These are phyloP conservation scores for Cymbopogon citratus DNA, from an alignment of 176 grass and related monocot genomes.

Conservation along the genomic window DNA sequence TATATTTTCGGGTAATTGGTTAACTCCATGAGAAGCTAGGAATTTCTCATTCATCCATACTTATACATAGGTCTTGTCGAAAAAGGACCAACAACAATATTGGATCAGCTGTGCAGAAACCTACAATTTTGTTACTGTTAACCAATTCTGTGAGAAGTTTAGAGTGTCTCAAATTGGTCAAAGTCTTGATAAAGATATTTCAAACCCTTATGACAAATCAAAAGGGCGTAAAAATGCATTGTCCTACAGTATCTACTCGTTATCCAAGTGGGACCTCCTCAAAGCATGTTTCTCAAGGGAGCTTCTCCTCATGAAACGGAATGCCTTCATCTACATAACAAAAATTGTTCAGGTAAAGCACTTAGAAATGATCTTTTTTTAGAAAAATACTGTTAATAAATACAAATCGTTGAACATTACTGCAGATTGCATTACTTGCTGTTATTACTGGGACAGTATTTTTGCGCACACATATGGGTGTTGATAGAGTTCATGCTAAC, in stretches of 20 bases:
- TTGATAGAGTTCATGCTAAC: slow-evolving; percentile 52
- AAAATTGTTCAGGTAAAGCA: slow-evolving; percentile 39
- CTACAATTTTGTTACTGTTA: slow-evolving; percentile 54
- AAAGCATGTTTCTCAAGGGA: slow-evolving; percentile 68
- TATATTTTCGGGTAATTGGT: background rate
- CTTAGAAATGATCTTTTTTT: background rate
- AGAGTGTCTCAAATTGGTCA: slow-evolving; percentile 47
- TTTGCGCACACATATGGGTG: slow-evolving; percentile 48
- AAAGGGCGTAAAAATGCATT: slow-evolving; percentile 42
- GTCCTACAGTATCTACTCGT: slow-evolving; percentile 54
- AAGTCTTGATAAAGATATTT: slow-evolving; percentile 37
- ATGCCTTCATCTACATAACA: slow-evolving; percentile 60
- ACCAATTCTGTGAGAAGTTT: slow-evolving; percentile 54
- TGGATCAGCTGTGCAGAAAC: slow-evolving; percentile 39
- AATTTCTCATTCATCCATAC: background rate
- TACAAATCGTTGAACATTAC: background rate
- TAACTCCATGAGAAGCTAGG: background rate
- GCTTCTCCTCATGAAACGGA: slow-evolving; percentile 69
- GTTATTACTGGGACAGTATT: slow-evolving; percentile 63
- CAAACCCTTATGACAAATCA: slow-evolving; percentile 39
- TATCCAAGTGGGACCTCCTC: slow-evolving; percentile 61
- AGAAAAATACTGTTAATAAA: background rate
- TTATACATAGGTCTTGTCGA: slow-evolving; percentile 54
- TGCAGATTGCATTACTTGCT: slow-evolving; percentile 53
- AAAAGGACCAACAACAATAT: slow-evolving; percentile 75